Evolutionary conservation across 441 rosid genomes (phyloP).

Genomic region (Mallotus repandus): DNA sequence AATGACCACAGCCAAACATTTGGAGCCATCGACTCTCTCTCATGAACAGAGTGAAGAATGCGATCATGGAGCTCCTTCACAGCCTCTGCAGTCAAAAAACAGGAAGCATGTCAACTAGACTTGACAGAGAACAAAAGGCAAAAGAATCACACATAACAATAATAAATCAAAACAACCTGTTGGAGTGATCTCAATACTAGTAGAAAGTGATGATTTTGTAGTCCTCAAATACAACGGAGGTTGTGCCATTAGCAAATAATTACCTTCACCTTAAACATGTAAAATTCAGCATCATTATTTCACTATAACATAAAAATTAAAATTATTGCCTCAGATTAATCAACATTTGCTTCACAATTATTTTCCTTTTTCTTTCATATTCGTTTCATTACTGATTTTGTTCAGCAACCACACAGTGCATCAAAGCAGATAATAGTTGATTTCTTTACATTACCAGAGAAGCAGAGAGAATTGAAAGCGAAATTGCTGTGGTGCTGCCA

Average conservation of each 20-base stretch:
- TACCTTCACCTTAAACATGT: conserved; percentile 35
- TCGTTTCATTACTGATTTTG: no score
- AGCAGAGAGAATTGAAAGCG: conserved; percentile 24
- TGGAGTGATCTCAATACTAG: conserved; percentile 39
- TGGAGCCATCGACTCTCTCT: conserved; percentile 68
- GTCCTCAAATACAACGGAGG: conserved; percentile 23
- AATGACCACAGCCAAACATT: conserved; percentile 88
- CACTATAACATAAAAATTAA: neutral
- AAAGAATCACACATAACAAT: neutral
- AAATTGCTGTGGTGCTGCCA: conserved; percentile 18
- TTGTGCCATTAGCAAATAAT: conserved; percentile 19
- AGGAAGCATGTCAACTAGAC: conserved; percentile 13
- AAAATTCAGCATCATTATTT: conserved; percentile 6
- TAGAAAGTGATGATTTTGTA: conserved; percentile 38
- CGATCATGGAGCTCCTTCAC: conserved; percentile 68
- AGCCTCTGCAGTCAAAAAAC: conserved; percentile 43
- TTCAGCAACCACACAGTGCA: neutral
- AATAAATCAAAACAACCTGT: conserved; percentile 44
- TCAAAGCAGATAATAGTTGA: neutral
- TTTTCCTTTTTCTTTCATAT: no score
- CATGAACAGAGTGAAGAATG: conserved; percentile 60
- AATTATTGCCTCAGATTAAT: neutral
- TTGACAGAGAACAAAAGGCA: neutral
- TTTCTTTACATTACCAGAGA: conserved; percentile 32
- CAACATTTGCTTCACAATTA: neutral